These are phyloP conservation scores for Hydrangea macrophylla DNA, from an alignment of 148 eudicot species.

Conservation along the genomic window DNA sequence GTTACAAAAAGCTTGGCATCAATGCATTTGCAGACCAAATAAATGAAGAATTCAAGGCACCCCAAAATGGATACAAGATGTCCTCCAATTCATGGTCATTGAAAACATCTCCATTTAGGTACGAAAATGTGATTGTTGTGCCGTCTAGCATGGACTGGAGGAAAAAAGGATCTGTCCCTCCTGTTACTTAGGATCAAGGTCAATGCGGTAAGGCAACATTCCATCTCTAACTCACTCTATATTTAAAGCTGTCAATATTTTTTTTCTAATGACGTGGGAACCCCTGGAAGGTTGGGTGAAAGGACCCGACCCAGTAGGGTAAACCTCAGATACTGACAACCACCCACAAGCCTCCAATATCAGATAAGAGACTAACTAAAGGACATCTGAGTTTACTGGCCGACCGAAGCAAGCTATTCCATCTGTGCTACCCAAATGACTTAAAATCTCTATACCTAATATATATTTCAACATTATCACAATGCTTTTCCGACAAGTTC, in stretches of 20 bases:
- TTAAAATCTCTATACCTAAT: too few relatives aligned
- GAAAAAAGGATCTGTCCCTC: slow-evolving; percentile 17
- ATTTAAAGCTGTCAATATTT: too few relatives aligned
- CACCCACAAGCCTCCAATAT: too few relatives aligned
- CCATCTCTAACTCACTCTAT: not conserved
- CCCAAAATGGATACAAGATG: slow-evolving; percentile 10
- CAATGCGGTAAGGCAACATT: slow-evolving; percentile 14
- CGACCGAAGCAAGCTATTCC: too few relatives aligned
- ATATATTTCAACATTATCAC: too few relatives aligned
- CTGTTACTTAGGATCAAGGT: slow-evolving; percentile 20
- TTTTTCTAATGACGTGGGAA: too few relatives aligned
- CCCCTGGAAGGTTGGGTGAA: too few relatives aligned
- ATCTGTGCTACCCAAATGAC: too few relatives aligned
- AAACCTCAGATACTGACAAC: too few relatives aligned
- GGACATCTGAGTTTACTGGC: too few relatives aligned
- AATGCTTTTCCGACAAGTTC: not conserved
- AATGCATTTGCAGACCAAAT: slow-evolving; percentile 18
- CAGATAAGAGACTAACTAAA: not conserved
- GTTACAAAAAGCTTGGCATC: slow-evolving; percentile 15
- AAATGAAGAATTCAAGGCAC: slow-evolving; percentile 11
- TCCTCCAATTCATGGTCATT: not conserved
- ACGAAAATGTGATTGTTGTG: slow-evolving; percentile 12
- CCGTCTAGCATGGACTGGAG: slow-evolving; percentile 19
- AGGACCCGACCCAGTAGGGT: too few relatives aligned
- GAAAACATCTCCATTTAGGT: not conserved